A percentile compares a stretch with the other conserved stretches of the same genome.
These are phyloP conservation scores for fission yeast (Schizosaccharomyces pombe) DNA, from an alignment of 805 yeast genomes.

Conservation along the genomic window DNA sequence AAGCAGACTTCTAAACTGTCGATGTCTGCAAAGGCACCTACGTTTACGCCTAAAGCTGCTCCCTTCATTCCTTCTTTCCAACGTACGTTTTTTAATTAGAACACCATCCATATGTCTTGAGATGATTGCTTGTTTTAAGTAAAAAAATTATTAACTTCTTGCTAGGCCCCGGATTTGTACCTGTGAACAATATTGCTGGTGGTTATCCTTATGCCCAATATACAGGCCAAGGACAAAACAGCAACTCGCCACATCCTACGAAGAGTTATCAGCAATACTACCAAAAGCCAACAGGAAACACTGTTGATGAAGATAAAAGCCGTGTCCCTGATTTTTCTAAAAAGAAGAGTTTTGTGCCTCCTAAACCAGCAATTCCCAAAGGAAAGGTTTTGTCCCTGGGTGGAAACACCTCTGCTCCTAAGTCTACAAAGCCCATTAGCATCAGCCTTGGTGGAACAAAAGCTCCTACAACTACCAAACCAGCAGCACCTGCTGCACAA, in stretches of 20 bases:
- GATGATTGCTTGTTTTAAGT: too few relatives aligned
- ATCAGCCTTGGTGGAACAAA: slow-evolving; percentile 2
- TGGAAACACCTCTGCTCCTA: slow-evolving; percentile 7
- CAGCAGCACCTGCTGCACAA: slow-evolving; percentile 11
- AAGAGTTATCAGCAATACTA: background rate
- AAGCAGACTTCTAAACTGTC: slow-evolving; percentile 4
- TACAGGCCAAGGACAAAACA: too few relatives aligned
- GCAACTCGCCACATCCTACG: background rate
- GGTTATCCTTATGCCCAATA: background rate
- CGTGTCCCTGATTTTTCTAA: slow-evolving; percentile 2
- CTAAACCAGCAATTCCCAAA: background rate
- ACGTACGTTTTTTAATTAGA: too few relatives aligned
- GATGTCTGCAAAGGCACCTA: slow-evolving; percentile 5
- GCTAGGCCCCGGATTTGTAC: background rate
- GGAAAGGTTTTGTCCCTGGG: slow-evolving; percentile 7
- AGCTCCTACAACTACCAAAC: slow-evolving; percentile 12
- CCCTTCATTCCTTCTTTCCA: slow-evolving; percentile 5
- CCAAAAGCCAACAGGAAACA: background rate
- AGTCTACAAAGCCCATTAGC: slow-evolving; percentile 8
- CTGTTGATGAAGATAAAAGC: background rate
- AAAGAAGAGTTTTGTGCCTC: background rate
- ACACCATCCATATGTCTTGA: too few relatives aligned
- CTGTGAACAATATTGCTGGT: background rate
- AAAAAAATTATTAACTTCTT: background rate
- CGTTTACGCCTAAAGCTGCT: slow-evolving; percentile 6